A percentile compares a stretch with the other conserved stretches of the same genome.
Conservation (phyloP, 2,329 filamentous ascomycete genomes). For the Apiospora pterosperma region DNA sequence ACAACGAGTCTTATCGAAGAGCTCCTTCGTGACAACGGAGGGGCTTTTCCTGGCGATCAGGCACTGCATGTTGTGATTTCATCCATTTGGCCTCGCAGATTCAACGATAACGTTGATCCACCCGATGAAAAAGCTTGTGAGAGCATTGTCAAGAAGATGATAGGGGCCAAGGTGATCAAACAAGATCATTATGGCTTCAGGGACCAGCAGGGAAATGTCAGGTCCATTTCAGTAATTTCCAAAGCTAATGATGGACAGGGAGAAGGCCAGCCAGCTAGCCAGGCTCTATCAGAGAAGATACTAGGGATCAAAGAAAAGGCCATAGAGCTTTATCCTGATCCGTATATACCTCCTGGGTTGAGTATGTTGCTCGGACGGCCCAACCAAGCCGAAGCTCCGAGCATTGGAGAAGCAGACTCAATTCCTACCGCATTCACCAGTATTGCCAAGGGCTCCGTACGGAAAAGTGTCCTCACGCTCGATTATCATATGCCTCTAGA, state of each 20-base stretch:
- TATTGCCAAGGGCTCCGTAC: neutral
- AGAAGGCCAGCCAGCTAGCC: neutral
- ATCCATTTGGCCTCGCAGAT: conserved; percentile 34
- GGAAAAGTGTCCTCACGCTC: neutral
- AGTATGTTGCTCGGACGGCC: neutral
- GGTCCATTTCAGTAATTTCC: conserved; percentile 5
- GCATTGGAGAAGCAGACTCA: neutral
- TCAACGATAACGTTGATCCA: conserved; percentile 31
- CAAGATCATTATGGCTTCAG: conserved; percentile 1
- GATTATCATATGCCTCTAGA: conserved; percentile 2
- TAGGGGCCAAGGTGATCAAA: conserved; percentile 1
- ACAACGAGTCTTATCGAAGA: conserved; percentile 1
- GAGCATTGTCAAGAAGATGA: conserved; percentile 24
- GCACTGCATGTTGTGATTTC: conserved; percentile 46
- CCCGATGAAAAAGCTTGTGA: conserved; percentile 28
- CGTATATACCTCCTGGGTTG: conserved; percentile 8
- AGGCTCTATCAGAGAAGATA: neutral
- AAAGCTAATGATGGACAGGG: neutral
- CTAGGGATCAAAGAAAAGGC: conserved; percentile 7
- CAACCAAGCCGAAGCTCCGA: neutral
- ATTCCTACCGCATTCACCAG: neutral
- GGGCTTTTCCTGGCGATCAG: conserved; percentile 49
- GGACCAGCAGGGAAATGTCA: neutral
- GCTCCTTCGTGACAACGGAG: conserved; percentile 37
- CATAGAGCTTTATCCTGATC: conserved; percentile 8